Evolutionary conservation across 306 rosid genomes (phyloP).

Genomic region (Comarum palustre): DNA sequence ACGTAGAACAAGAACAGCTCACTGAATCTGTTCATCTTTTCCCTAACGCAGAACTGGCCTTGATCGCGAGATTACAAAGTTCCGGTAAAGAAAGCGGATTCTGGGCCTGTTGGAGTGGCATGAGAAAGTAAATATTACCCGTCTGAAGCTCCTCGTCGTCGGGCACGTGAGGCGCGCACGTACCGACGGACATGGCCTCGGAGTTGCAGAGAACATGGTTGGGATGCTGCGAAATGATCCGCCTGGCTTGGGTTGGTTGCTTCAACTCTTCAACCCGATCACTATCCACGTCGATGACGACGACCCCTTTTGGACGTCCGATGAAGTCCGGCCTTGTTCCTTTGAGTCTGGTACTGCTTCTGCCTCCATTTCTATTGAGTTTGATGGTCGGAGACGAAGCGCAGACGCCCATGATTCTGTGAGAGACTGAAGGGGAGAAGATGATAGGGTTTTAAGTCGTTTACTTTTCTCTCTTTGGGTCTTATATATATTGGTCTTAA

Average conservation of each 20-base stretch:
- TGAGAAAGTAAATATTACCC: conserved; percentile 68
- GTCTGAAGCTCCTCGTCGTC: conserved; percentile 52
- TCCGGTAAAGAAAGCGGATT: conserved; percentile 47
- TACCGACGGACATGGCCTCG: conserved; percentile 58
- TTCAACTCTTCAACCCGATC: conserved; percentile 44
- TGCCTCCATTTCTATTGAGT: background rate
- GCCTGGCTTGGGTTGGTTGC: conserved; percentile 41
- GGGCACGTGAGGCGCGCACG: conserved; percentile 44
- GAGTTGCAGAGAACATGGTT: conserved; percentile 54
- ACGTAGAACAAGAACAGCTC: conserved; percentile 10
- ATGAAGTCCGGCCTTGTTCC: conserved; percentile 30
- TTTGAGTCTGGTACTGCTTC: background rate
- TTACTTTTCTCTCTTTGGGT: background rate
- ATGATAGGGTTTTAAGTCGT: background rate
- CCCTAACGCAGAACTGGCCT: conserved; percentile 47
- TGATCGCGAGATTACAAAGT: conserved; percentile 62
- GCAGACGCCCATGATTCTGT: conserved; percentile 51
- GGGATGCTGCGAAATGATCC: conserved; percentile 38
- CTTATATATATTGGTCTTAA: background rate
- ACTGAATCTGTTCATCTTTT: conserved; percentile 10
- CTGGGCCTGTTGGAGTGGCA: conserved; percentile 44
- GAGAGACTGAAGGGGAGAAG: background rate
- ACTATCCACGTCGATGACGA: conserved; percentile 48
- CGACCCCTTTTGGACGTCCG: conserved; percentile 34
- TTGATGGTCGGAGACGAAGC: conserved; percentile 32